Evolutionary conservation across 1,284 basidiomycete genomes (phyloP).

Genomic region (Cryptococcus sp.): DNA sequence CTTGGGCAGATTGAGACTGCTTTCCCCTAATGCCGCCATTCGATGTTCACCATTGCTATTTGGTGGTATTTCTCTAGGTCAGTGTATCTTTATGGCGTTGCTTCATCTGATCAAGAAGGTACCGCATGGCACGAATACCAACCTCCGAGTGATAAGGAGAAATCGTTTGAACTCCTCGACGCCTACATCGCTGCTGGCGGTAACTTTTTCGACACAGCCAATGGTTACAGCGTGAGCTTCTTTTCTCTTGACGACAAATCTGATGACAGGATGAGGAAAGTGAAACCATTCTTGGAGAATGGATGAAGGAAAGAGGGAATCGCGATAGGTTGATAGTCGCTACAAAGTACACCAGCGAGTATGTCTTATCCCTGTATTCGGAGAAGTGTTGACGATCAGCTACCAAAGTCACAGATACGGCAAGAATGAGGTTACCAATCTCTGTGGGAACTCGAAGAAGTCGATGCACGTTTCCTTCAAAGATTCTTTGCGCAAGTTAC

Average conservation of each 20-base stretch:
- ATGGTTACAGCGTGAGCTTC: constrained; percentile 8
- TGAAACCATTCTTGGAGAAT: constrained; percentile 45
- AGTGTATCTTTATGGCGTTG: neutral
- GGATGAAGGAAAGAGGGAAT: constrained; percentile 40
- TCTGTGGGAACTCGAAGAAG: constrained; percentile 16
- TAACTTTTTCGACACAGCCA: constrained; percentile 43
- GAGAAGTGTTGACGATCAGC: neutral
- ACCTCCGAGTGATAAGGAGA: constrained; percentile 7
- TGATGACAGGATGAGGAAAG: constrained; percentile 31
- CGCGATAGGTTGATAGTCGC: constrained; percentile 20
- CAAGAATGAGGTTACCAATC: constrained; percentile 9
- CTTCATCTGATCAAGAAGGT: neutral
- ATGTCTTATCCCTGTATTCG: neutral
- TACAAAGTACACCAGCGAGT: constrained; percentile 20
- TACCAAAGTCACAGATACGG: constrained; percentile 5
- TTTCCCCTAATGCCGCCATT: neutral
- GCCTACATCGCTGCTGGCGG: constrained; percentile 34
- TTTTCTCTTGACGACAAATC: no score
- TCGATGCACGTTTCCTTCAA: constrained; percentile 23
- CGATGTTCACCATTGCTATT: constrained; percentile 5
- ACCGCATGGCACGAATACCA: constrained; percentile 1
- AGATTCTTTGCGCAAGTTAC: constrained; percentile 43
- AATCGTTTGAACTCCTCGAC: constrained; percentile 28
- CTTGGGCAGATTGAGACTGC: neutral
- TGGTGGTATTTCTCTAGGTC: constrained; percentile 3